A percentile compares a stretch with the other conserved stretches of the same genome.
Evolutionary conservation across 805 yeast genomes (phyloP).

Genomic region (Myxozyma sirexii): DNA sequence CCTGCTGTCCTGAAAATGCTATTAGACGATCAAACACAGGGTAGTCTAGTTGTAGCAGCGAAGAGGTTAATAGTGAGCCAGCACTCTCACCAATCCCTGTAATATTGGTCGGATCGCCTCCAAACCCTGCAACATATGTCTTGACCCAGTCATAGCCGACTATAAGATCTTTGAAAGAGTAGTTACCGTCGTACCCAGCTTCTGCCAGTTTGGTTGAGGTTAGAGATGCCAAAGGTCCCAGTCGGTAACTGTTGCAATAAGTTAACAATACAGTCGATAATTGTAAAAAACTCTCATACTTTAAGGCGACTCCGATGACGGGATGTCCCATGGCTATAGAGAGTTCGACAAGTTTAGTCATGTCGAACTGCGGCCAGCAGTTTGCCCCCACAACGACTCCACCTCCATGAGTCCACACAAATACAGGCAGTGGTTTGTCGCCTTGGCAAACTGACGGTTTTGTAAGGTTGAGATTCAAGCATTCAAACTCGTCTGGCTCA

Average conservation of each 20-base stretch:
- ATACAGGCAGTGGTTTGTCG: slow-evolving; percentile 14
- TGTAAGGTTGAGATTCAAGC: slow-evolving; percentile 6
- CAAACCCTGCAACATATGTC: slow-evolving; percentile 46
- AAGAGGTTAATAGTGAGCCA: slow-evolving; percentile 35
- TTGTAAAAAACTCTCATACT: slow-evolving; percentile 33
- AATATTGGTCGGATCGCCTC: slow-evolving; percentile 48
- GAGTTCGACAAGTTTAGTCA: slow-evolving; percentile 21
- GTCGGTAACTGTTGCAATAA: slow-evolving; percentile 37
- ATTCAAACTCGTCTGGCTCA: slow-evolving; percentile 4
- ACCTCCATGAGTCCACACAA: slow-evolving; percentile 49
- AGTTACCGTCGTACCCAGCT: slow-evolving; percentile 39
- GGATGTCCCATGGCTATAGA: slow-evolving; percentile 37
- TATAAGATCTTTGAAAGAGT: slow-evolving; percentile 48
- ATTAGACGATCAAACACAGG: slow-evolving; percentile 9
- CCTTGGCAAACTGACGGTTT: not conserved
- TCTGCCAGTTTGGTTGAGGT: slow-evolving; percentile 44
- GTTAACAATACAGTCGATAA: not conserved
- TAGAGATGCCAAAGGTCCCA: slow-evolving; percentile 49
- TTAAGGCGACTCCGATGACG: slow-evolving; percentile 46
- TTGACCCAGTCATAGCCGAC: slow-evolving; percentile 47
- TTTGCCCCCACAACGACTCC: slow-evolving; percentile 42
- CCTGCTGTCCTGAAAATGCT: slow-evolving; percentile 2
- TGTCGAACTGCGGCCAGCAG: slow-evolving; percentile 22
- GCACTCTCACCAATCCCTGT: slow-evolving; percentile 51
- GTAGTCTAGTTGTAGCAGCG: not conserved